Evolutionary conservation across 2,329 filamentous ascomycete species (phyloP), one percentile per base, ranked within the genome.

Genomic region (Bertia moriformis): DNA sequence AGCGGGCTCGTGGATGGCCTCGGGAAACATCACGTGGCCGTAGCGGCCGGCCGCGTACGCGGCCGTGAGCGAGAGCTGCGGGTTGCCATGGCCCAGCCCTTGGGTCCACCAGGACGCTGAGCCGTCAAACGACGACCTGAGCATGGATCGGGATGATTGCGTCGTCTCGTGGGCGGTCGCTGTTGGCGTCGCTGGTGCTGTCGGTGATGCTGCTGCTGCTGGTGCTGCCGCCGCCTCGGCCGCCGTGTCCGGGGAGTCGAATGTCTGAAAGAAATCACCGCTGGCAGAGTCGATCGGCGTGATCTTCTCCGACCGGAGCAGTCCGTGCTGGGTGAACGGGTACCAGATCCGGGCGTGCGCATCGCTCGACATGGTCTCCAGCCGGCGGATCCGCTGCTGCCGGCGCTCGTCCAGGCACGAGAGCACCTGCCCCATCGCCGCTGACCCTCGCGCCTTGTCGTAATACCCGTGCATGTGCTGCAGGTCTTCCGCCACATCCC

Each of bases 51-150:
- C 83, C 0, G 86, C 84, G 50, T 91, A 79, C 0, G 85, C 82
- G 2, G 84, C 83, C 0, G 82, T 76, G 2, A 91, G 68, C 0
- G 83, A 72, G 1, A 93, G 63, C 0, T 67, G 60, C 0, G 83
- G 72, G 47, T 84, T 87, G 4, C 78, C 81, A 46, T 93, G 86
- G 1, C 86, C 85, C 0, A 93, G 67, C 2, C 85, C 85, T 56
- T 93, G 86, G 0, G 85, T 93, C 85, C 86, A 93, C 85, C 86
- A 93, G 0, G 83, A 89, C 1, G 84, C 84, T 1, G 84, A 91
- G 2, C 80, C 85, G 48, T 93, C 86, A 40, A 91, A 87, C 0
- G 81, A 78, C 1, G 83, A 69, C 36, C 66, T 67, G 0, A 85
- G 57, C 3, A 75, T n/a, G n/a, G n/a, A n/a, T n/a, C 50, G 4